Evolutionary conservation across 176 grass and related monocot species (phyloP), one percentile per base, ranked within the genome.

Genomic region (Ampelocalamus luodianensis): DNA sequence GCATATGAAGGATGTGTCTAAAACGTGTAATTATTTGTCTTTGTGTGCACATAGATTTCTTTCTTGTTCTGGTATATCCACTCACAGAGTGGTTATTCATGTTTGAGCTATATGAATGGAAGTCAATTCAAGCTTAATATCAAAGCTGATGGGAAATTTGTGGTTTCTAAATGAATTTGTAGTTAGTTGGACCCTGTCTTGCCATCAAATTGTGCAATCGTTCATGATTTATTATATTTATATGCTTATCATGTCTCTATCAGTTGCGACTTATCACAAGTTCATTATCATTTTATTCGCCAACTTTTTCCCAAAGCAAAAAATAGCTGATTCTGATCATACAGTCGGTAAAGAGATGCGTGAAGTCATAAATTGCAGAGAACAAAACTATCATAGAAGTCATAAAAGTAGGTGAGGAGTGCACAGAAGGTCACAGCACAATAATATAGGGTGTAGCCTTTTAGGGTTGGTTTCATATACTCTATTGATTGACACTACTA

Each of bases 41-140:
- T 29, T 83, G 10, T 72, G 43, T 80, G 32, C n/a, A 34, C n/a
- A 77, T 44, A 72, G 24, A 79, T 79, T 37, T n/a, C 7, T 71
- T 24, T 36, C 10, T 85, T 68, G 22, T 0, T 63, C 8, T 46
- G 0, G 17, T 60, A 0, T 15, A 51, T 73, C 48, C 61, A 68
- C 20, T 68, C 10, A 20, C 12, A 65, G 68, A 65, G 68, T 72
- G 75, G 45, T 29, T 65, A 38, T 24, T 39, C 8, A 78, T 82
- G 51, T 72, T 72, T 3, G 22, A 13, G 23, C 27, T 76, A 55
- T 72, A 82, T 82, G 51, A 43, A 71, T 49, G 27, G 3, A 36
- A 83, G 13, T 43, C 9, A 81, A 55, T 65, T 44, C 46, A 78
- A 64, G 66, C 54, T 36, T 40, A 45, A 20, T 65, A 43, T 27